phyloP scores from a whole-genome alignment of 768 basidiomycete species.

The Lentinula lateritia region DNA sequence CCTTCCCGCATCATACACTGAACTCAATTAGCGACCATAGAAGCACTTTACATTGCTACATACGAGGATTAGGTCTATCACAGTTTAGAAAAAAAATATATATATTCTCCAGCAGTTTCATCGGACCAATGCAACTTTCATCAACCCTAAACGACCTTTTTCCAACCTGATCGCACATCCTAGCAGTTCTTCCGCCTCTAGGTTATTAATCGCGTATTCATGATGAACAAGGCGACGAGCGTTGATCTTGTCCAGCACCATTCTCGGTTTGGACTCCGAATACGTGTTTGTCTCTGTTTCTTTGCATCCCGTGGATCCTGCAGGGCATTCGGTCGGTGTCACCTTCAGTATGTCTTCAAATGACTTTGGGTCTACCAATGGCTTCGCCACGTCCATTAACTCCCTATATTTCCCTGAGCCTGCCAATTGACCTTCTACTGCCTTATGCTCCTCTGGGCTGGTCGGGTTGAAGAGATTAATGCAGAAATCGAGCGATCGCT shows the following conservation, averaged over 20 bases:
- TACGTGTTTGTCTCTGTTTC: slow-evolving; percentile 13
- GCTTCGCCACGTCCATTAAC: slow-evolving; percentile 49
- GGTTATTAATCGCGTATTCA: slow-evolving; percentile 63
- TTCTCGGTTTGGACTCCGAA: slow-evolving; percentile 24
- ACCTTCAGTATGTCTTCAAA: slow-evolving; percentile 31
- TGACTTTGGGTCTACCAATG: slow-evolving; percentile 38
- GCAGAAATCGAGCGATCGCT: slow-evolving; percentile 75
- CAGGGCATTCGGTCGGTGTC: slow-evolving; percentile 2
- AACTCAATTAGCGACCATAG: neutral
- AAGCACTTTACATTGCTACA: too few relatives aligned
- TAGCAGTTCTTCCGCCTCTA: slow-evolving; percentile 58
- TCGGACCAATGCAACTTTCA: slow-evolving; percentile 9
- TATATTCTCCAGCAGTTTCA: neutral
- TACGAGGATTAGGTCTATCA: neutral
- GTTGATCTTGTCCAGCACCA: slow-evolving; percentile 65
- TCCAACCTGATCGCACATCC: slow-evolving; percentile 56
- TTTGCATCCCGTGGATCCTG: slow-evolving; percentile 1
- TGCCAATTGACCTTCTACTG: slow-evolving; percentile 20
- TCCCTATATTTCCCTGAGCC: slow-evolving; percentile 20
- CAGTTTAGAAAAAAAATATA: neutral
- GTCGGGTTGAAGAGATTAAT: slow-evolving; percentile 68
- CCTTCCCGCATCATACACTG: too few relatives aligned
- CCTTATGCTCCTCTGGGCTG: slow-evolving; percentile 53
- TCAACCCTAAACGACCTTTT: slow-evolving; percentile 52
- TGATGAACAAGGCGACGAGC: slow-evolving; percentile 63